A percentile compares a stretch with the other conserved stretches of the same genome.
Evolutionary conservation across 75 land plant genomes (phyloP).

Genomic region (Cunninghamia lanceolata): DNA sequence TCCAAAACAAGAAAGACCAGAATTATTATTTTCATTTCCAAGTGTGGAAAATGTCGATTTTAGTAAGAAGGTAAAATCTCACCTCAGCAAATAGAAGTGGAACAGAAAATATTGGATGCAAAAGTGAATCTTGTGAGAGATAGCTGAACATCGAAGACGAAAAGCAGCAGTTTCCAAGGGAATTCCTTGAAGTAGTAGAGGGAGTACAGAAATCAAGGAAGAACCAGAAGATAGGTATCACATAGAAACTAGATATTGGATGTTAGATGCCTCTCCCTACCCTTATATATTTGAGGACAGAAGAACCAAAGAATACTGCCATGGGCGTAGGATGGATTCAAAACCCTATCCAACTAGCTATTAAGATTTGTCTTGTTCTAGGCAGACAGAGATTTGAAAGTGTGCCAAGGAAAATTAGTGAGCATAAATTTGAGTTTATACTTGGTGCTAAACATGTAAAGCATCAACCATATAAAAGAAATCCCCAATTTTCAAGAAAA

Average conservation of each 20-base stretch:
- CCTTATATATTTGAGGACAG: not conserved
- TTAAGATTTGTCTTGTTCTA: not conserved
- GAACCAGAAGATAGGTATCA: not conserved
- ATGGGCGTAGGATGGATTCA: not conserved
- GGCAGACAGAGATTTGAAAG: not conserved
- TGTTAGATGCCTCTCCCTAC: not conserved
- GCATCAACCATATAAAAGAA: not conserved
- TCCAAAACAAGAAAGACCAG: not conserved
- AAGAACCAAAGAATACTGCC: not conserved
- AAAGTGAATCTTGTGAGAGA: not conserved
- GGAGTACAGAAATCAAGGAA: not conserved
- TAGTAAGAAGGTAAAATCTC: not conserved
- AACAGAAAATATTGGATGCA: not conserved
- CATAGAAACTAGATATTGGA: not conserved
- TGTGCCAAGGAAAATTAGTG: not conserved
- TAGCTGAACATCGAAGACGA: not conserved
- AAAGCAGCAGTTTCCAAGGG: not conserved
- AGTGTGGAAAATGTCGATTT: not conserved
- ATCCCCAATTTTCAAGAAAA: not conserved
- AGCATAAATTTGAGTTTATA: not conserved
- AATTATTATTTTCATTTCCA: not conserved
- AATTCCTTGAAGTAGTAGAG: not conserved
- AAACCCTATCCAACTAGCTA: not conserved
- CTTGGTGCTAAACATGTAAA: not conserved
- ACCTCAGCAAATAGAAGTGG: not conserved